Conservation (phyloP, 1,284 basidiomycete genomes). For the Albatrellus sp. region DNA sequence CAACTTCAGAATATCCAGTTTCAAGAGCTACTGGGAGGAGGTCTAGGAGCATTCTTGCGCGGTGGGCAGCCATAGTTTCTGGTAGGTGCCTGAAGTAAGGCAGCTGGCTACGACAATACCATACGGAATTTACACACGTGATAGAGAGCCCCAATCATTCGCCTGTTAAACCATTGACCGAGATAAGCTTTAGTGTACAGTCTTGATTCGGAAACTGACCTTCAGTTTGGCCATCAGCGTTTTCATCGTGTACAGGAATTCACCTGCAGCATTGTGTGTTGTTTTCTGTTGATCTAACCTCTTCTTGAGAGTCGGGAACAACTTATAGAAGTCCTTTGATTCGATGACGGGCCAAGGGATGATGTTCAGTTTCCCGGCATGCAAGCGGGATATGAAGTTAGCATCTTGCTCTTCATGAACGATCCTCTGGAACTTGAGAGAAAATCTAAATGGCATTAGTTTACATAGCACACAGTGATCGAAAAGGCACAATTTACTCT, state of each 20-base stretch:
- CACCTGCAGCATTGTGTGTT: constrained; percentile 37
- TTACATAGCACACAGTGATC: not conserved
- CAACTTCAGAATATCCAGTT: constrained; percentile 32
- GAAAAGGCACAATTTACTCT: constrained; percentile 27
- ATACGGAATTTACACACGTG: constrained; percentile 26
- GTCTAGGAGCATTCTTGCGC: constrained; percentile 29
- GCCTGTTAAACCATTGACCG: constrained; percentile 21
- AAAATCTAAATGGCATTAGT: constrained; percentile 31
- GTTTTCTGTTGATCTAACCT: constrained; percentile 32
- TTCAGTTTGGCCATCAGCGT: constrained; percentile 58
- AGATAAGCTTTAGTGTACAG: not conserved
- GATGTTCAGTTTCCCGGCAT: constrained; percentile 40
- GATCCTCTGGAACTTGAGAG: constrained; percentile 40
- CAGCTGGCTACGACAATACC: not conserved
- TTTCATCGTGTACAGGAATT: constrained; percentile 46
- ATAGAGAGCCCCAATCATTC: constrained; percentile 52
- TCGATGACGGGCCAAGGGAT: constrained; percentile 56
- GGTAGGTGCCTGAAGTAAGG: not conserved
- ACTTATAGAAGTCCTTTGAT: constrained; percentile 40
- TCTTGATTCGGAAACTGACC: constrained; percentile 18
- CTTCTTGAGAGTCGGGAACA: constrained; percentile 34
- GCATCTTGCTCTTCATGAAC: constrained; percentile 46
- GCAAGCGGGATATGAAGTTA: constrained; percentile 49
- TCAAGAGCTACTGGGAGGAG: constrained; percentile 32
- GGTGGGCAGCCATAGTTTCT: constrained; percentile 48